These are phyloP conservation scores for Apiospora arundinis DNA, from an alignment of 2,329 filamentous ascomycete genomes.

Conservation along the genomic window DNA sequence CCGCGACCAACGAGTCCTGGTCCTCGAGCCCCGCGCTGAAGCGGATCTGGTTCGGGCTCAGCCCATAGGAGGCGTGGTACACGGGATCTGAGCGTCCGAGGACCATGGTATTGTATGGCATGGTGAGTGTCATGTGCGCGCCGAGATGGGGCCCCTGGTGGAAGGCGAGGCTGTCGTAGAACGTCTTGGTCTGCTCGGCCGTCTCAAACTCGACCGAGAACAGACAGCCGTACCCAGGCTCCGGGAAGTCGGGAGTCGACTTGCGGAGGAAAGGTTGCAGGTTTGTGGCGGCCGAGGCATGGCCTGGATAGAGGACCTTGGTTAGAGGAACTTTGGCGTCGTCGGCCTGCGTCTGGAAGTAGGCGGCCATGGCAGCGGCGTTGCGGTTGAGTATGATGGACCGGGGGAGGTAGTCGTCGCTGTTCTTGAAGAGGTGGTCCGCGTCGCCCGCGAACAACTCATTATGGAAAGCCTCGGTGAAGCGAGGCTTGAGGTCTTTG, in stretches of 20 bases:
- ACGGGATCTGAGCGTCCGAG: constrained; percentile 48
- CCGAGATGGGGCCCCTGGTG: constrained; percentile 61
- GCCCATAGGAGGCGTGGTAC: constrained; percentile 46
- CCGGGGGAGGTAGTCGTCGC: constrained; percentile 49
- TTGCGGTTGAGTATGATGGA: constrained; percentile 50
- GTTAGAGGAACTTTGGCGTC: constrained; percentile 44
- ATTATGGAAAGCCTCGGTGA: constrained; percentile 45
- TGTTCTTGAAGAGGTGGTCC: constrained; percentile 51
- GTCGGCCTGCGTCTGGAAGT: constrained; percentile 42
- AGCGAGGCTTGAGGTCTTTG: constrained; percentile 28
- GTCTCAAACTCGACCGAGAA: constrained; percentile 57
- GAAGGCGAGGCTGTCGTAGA: constrained; percentile 56
- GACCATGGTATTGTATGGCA: constrained; percentile 54
- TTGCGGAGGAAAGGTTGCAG: constrained; percentile 41
- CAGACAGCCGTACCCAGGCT: constrained; percentile 61
- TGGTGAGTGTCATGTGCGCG: constrained; percentile 56
- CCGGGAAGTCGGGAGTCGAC: constrained; percentile 50
- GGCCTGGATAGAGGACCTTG: constrained; percentile 52
- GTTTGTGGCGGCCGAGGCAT: constrained; percentile 28
- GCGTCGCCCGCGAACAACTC: constrained; percentile 57
- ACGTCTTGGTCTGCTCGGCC: constrained; percentile 48
- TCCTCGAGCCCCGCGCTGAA: constrained; percentile 56
- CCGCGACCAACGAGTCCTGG: constrained; percentile 45
- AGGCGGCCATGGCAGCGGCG: constrained; percentile 48
- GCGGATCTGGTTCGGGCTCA: constrained; percentile 49